phyloP scores from a whole-genome alignment of 495 filamentous ascomycete genomes.

The Parathielavia appendiculata region DNA sequence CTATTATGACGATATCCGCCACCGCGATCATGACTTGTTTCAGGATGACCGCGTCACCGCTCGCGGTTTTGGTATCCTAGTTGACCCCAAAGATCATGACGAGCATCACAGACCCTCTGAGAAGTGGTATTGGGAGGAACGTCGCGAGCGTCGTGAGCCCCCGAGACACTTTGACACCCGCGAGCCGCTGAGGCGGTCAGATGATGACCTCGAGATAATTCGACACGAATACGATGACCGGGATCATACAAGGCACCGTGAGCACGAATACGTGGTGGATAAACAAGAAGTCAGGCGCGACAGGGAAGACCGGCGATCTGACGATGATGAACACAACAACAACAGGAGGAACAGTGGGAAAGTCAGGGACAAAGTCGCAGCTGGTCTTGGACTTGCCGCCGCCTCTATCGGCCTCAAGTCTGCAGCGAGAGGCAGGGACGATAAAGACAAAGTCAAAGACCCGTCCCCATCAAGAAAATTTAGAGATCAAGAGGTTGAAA shows the following conservation, averaged over 20 bases:
- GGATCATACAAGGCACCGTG: slow-evolving; percentile 20
- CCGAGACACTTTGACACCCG: slow-evolving; percentile 23
- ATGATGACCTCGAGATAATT: slow-evolving; percentile 33
- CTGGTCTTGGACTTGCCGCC: slow-evolving; percentile 36
- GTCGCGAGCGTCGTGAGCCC: slow-evolving; percentile 31
- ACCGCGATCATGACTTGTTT: slow-evolving; percentile 28
- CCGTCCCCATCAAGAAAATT: slow-evolving; percentile 23
- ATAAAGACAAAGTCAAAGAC: slow-evolving; percentile 30
- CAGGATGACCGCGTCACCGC: slow-evolving; percentile 35
- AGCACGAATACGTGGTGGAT: slow-evolving; percentile 22
- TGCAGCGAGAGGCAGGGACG: slow-evolving; percentile 31
- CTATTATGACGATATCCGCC: slow-evolving; percentile 39
- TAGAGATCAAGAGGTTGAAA: slow-evolving; percentile 22
- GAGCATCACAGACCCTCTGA: slow-evolving; percentile 29
- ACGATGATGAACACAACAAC: slow-evolving; percentile 30
- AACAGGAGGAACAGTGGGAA: slow-evolving; percentile 25
- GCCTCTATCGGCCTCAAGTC: slow-evolving; percentile 35
- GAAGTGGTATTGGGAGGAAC: slow-evolving; percentile 33
- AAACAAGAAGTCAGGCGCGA: slow-evolving; percentile 23
- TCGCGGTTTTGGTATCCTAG: slow-evolving; percentile 45
- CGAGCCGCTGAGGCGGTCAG: slow-evolving; percentile 34
- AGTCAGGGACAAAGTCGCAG: slow-evolving; percentile 35
- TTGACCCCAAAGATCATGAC: slow-evolving; percentile 32
- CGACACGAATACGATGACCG: slow-evolving; percentile 23
- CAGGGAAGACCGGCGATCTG: slow-evolving; percentile 19